Base-by-base conservation (phyloP, 2,329 filamentous ascomycete species). In the Phaeosphaeria sp. region DNA sequence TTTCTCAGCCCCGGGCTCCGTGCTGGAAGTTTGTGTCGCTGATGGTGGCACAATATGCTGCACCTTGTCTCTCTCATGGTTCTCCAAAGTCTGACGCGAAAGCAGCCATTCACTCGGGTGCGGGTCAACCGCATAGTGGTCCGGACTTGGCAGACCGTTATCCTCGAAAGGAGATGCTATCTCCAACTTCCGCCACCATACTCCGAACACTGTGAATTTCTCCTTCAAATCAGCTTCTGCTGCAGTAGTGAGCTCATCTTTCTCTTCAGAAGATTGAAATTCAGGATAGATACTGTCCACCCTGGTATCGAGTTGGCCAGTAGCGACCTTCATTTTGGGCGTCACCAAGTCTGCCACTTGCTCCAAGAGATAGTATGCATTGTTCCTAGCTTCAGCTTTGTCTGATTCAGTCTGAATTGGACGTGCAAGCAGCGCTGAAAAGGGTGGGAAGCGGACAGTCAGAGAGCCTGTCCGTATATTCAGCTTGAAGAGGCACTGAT, bases 281-380 rank as follows among this genome's bases (percentile, higher is more conserved):
- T 65, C 59, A 0, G 77, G 75, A 61, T 84, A 85, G 3, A 85
- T 66, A 2, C 65, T 67, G 3, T 69, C 63, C 0, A 80, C 72
- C 15, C 80, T 78, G 1, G 64, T 65, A 33, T 79, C 74, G 27
- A 84, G 78, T 20, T 79, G 78, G 27, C 77, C 71, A 0, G 84
- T 59, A 0, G 77, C 64, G n/a, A 83, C 74, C 4, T 77, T 73
- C 22, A 80, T 77, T 15, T 75, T 69, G 0, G 85, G 83, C 1
- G 81, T 78, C 7, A 87, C 73, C 0, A 87, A 66, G 47, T 80
- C 78, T 4, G 83, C 75, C 39, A 87, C 73, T 20, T 78, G 77
- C 11, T 81, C 79, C 3, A 88, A 70, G 2, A 84, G 72, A 2
- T 79, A 69, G 9, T 80, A 75, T 49, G 81, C 80, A 39, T 65